phyloP scores from a whole-genome alignment of 2,329 filamentous ascomycete genomes.

The Colletotrichum tanaceti region DNA sequence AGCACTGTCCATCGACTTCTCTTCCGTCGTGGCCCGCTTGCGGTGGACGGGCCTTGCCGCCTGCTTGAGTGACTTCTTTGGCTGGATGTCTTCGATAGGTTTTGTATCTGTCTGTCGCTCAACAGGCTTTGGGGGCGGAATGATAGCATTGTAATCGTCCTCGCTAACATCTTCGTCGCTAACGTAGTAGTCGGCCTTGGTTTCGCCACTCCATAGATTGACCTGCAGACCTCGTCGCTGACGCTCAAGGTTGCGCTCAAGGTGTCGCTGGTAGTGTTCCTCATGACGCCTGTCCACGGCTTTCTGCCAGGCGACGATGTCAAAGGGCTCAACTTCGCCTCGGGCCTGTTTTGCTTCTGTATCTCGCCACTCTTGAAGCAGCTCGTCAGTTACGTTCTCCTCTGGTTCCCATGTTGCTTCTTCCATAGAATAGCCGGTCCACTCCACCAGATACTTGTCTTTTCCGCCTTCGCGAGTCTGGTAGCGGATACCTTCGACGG shows the following conservation, averaged over 20 bases:
- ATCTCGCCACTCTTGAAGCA: slow-evolving; percentile 58
- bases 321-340: slow-evolving; percentile 51
- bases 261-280: slow-evolving; percentile 23
- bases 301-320: slow-evolving; percentile 49
- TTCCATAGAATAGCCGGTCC: slow-evolving; percentile 51
- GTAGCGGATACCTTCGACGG: slow-evolving; percentile 59
- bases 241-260: slow-evolving; percentile 32
- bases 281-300: slow-evolving; percentile 35
- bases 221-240: slow-evolving; percentile 26
- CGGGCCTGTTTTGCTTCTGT: slow-evolving; percentile 52
- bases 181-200: slow-evolving; percentile 33
- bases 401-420: slow-evolving; percentile 64
- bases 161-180: slow-evolving; percentile 30
- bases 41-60: neutral
- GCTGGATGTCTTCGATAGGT: neutral
- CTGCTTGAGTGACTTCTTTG: slow-evolving; percentile 7
- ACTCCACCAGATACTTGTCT: slow-evolving; percentile 51
- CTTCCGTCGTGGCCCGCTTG: slow-evolving; percentile 5
- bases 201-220: slow-evolving; percentile 35
- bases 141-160: slow-evolving; percentile 34
- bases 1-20: slow-evolving; percentile 1
- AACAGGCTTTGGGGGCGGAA: slow-evolving; percentile 33
- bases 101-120: neutral
- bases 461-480: slow-evolving; percentile 42
- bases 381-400: slow-evolving; percentile 53